phyloP scores from a whole-genome alignment of 1,139 yeast species.

The Yamadazyma jaroonii region DNA sequence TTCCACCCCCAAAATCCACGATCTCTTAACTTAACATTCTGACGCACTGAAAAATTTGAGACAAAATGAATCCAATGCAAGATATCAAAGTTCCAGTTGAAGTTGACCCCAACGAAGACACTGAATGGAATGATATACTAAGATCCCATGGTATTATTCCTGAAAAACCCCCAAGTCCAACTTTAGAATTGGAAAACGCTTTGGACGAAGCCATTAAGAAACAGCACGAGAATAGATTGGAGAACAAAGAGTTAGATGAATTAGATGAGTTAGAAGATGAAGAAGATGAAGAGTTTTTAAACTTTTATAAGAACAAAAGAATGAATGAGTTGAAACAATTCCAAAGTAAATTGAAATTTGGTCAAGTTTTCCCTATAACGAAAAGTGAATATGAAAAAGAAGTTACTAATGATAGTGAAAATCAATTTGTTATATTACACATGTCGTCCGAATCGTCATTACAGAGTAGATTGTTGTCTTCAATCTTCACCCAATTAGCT shows the following conservation, averaged over 20 bases:
- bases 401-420: slow-evolving; percentile 74
- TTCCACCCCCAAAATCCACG: too few species aligned
- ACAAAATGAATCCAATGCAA: slow-evolving; percentile 21
- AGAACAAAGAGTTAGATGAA: slow-evolving; percentile 72
- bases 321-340: slow-evolving; percentile 66
- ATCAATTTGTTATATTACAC: slow-evolving; percentile 68
- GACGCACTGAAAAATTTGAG: slow-evolving; percentile 7
- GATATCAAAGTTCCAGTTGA: slow-evolving; percentile 62
- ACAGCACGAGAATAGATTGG: slow-evolving; percentile 76
- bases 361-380: slow-evolving; percentile 70
- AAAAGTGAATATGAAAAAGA: slow-evolving; percentile 87
- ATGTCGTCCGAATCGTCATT: slow-evolving; percentile 66
- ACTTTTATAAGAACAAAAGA: slow-evolving; percentile 71
- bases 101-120: slow-evolving; percentile 93
- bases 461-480: slow-evolving; percentile 70
- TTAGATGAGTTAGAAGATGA: slow-evolving; percentile 79
- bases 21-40: too few species aligned
- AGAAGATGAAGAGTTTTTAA: slow-evolving; percentile 73
- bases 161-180: slow-evolving; percentile 85
- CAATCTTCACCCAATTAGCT: slow-evolving; percentile 53
- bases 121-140: slow-evolving; percentile 97
- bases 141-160: slow-evolving; percentile 91
- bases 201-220: slow-evolving; percentile 74
- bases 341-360: slow-evolving; percentile 64
- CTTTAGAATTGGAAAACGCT: slow-evolving; percentile 83